Percentiles rank a stretch among this genome's conserved stretches.
phyloP scores from a whole-genome alignment of 345 rosid species.

The Laguncularia racemosa region DNA sequence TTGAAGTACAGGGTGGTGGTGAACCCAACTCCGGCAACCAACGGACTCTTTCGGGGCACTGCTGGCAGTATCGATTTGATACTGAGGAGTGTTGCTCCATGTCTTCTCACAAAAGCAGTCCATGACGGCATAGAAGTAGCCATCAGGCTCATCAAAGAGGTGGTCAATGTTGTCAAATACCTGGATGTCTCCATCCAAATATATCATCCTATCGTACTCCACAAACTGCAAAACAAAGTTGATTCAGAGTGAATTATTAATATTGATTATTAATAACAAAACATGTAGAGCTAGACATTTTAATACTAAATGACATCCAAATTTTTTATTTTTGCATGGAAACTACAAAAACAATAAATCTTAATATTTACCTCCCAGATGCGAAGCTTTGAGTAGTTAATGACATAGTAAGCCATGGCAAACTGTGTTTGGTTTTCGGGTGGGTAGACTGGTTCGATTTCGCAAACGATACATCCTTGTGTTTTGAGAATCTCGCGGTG shows the following conservation, averaged over 20 bases:
- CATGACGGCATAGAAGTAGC: slow-evolving; percentile 49
- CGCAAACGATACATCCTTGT: slow-evolving; percentile 52
- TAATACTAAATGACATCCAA: too few species aligned
- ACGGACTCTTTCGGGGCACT: too few species aligned
- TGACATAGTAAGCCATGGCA: too few species aligned
- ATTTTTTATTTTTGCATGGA: too few species aligned
- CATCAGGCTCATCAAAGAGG: slow-evolving; percentile 37
- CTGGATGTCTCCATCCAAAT: slow-evolving; percentile 61
- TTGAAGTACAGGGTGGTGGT: too few species aligned
- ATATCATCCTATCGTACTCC: slow-evolving; percentile 61
- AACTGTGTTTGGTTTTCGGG: too few species aligned
- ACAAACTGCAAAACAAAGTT: slow-evolving; percentile 1
- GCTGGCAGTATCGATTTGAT: too few species aligned
- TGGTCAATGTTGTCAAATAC: slow-evolving; percentile 56
- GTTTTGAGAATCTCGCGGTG: slow-evolving; percentile 46
- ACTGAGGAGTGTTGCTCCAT: slow-evolving; percentile 17
- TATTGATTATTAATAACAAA: too few species aligned
- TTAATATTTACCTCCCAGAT: slow-evolving; percentile 21
- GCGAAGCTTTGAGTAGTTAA: neutral
- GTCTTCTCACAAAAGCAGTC: slow-evolving; percentile 61
- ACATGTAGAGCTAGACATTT: too few species aligned
- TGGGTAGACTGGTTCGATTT: slow-evolving; percentile 53
- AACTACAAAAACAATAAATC: too few species aligned
- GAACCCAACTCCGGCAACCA: too few species aligned
- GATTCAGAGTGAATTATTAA: too few species aligned